These are phyloP conservation scores for Biscogniauxia sp. DNA, from an alignment of 2,329 filamentous ascomycete species.

Conservation along the genomic window DNA sequence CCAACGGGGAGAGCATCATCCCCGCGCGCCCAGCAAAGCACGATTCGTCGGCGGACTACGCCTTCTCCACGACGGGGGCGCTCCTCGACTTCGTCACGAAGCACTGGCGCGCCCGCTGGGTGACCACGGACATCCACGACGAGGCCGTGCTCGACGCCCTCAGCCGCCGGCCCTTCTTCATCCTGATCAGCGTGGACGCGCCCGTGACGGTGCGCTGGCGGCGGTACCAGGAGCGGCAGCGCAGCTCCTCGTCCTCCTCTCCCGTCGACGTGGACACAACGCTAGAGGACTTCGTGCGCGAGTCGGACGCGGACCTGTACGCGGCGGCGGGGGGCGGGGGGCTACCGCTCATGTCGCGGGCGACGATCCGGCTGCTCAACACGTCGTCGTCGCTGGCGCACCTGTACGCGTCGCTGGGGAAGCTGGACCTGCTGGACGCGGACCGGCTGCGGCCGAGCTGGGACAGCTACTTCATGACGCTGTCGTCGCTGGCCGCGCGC, in stretches of 20 bases:
- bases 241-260: background rate
- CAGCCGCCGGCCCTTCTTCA: constrained; percentile 81
- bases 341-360: constrained; percentile 74
- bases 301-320: constrained; percentile 76
- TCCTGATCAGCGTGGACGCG: constrained; percentile 88
- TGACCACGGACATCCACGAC: constrained; percentile 79
- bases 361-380: constrained; percentile 84
- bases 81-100: constrained; percentile 84
- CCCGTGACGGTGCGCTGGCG: constrained; percentile 81
- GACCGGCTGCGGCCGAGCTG: constrained; percentile 83
- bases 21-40: background rate
- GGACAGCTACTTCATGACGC: constrained; percentile 97
- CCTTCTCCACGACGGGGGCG: constrained; percentile 61
- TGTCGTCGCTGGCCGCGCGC: constrained; percentile 88
- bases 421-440: constrained; percentile 73
- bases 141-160: constrained; percentile 73
- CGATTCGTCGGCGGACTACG: constrained; percentile 19
- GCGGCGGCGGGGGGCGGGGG: constrained; percentile 58
- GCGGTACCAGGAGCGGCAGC: constrained; percentile 56
- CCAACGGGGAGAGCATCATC: background rate
- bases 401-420: constrained; percentile 69
- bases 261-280: constrained; percentile 28
- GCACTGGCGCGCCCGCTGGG: constrained; percentile 79
- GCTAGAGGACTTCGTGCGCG: constrained; percentile 55
- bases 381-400: constrained; percentile 68